Base-by-base conservation (phyloP, 257 asterid genomes). In the Fraxinus quadrangulata region DNA sequence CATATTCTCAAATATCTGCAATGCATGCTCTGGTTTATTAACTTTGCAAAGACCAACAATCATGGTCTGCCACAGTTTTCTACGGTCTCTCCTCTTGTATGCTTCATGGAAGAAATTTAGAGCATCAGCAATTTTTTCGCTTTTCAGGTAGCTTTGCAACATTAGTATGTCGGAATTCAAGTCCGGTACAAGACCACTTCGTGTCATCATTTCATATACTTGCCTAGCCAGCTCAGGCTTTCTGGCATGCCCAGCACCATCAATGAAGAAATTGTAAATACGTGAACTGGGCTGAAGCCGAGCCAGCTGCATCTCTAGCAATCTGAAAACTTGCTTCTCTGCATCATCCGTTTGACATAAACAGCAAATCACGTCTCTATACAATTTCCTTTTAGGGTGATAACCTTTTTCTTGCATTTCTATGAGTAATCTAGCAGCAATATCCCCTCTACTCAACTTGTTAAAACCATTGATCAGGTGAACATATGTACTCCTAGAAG, bases 371-470 rank as follows among this genome's bases (percentile, higher is more conserved):
- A 93, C 94, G 42, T 73, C 84, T 81, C 93, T 90, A 75, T 80
- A 81, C 80, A 93, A 67, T 71, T 45, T 73, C 73, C 85, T 76
- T 63, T 51, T 75, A 0, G 92, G 87, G 30, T 33, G 61, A 79
- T 87, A 84, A 66, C 94, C 93, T 65, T 85, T 91, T 71, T 88
- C 94, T 89, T 93, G 98, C 98, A 95, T 93, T 86, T 93, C 98
- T 42, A 93, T 67, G 66, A 93, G 88, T 74, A 95, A 81, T 77
- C 84, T 87, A 59, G 92, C 92, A 6, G 96, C 96, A 77, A 88
- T 75, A 76, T 89, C 92, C 84, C 86, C 96, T 86, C 87, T 88
- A 67, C 86, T 80, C 33, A 85, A 76, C 81, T 77, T 81, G 79
- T 77, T 82, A 82, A 89, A 90, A 56, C 94, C 96, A 17, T 77